Conservation (phyloP, 192 early-diverging fungal genomes). For the Entomortierella chlamydospora region DNA sequence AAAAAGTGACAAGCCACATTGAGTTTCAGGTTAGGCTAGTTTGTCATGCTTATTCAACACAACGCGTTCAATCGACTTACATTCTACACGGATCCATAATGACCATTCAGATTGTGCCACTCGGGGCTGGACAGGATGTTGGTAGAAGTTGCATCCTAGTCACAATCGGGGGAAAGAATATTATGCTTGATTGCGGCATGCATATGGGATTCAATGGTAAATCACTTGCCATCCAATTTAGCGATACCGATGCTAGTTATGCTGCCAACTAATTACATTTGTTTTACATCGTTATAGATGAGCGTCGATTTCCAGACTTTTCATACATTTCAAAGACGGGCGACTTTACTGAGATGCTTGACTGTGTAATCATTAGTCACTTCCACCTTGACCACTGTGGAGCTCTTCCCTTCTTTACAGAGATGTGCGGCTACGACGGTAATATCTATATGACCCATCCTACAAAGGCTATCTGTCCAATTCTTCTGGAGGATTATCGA, state of each 20-base stretch:
- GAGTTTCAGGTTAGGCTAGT: too few relatives aligned
- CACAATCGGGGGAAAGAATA: constrained; percentile 80
- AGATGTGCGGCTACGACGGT: constrained; percentile 94
- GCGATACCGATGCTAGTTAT: too few relatives aligned
- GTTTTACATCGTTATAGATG: too few relatives aligned
- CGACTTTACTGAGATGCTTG: constrained; percentile 84
- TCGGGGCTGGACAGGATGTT: constrained; percentile 88
- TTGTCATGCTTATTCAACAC: neutral
- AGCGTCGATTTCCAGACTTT: constrained; percentile 95
- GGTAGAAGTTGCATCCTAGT: constrained; percentile 87
- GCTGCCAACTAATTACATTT: too few relatives aligned
- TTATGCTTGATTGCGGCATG: constrained; percentile 96
- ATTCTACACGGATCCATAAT: constrained; percentile 11
- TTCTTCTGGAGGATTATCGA: constrained; percentile 94
- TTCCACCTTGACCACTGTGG: constrained; percentile 99
- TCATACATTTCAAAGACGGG: constrained; percentile 87
- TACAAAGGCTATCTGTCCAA: constrained; percentile 95
- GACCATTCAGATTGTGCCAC: constrained; percentile 75
- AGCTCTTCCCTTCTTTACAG: constrained; percentile 94
- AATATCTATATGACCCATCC: constrained; percentile 99
- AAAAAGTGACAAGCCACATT: too few relatives aligned
- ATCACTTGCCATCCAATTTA: too few relatives aligned
- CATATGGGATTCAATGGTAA: constrained; percentile 92
- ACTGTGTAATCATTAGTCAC: constrained; percentile 95
- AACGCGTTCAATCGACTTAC: neutral